These are phyloP conservation scores for Paracamarosporium sp. DNA, from an alignment of 2,329 filamentous ascomycete genomes.

Conservation along the genomic window DNA sequence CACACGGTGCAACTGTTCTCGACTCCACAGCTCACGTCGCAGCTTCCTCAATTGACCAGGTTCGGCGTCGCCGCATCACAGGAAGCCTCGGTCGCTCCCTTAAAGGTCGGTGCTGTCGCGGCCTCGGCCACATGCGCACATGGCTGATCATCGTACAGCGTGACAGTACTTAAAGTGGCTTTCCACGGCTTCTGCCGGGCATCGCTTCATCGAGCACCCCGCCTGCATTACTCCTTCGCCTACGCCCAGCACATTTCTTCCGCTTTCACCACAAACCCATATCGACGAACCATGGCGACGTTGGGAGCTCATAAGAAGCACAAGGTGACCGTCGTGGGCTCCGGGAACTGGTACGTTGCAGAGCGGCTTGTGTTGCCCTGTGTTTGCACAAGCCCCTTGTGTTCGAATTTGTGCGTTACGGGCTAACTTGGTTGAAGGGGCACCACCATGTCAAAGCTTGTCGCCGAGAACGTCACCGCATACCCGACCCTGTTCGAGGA, in stretches of 20 bases:
- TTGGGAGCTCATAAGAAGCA: slow-evolving; percentile 72
- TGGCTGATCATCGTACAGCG: slow-evolving; percentile 14
- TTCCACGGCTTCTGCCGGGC: slow-evolving; percentile 19
- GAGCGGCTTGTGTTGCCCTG: not conserved
- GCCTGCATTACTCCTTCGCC: not conserved
- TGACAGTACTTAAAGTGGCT: slow-evolving; percentile 35
- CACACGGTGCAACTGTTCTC: slow-evolving; percentile 7
- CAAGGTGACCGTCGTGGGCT: slow-evolving; percentile 93
- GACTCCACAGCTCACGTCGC: not conserved
- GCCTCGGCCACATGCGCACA: slow-evolving; percentile 20
- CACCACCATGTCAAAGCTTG: slow-evolving; percentile 95
- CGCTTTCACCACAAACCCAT: slow-evolving; percentile 10
- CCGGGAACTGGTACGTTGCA: slow-evolving; percentile 83
- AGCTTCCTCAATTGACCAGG: slow-evolving; percentile 7
- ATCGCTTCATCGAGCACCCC: slow-evolving; percentile 15
- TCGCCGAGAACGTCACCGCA: slow-evolving; percentile 86
- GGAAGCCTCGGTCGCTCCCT: slow-evolving; percentile 40
- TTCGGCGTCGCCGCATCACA: slow-evolving; percentile 41
- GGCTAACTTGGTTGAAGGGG: slow-evolving; percentile 67
- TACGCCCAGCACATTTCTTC: not conserved
- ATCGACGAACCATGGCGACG: slow-evolving; percentile 52
- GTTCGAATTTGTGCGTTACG: not conserved
- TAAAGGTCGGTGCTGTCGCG: slow-evolving; percentile 25
- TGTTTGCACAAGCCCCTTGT: slow-evolving; percentile 4
- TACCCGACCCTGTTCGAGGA: slow-evolving; percentile 83